Evolutionary conservation across 2,329 filamentous ascomycete species (phyloP).

Genomic region (Alternaria hordeiaustralica): DNA sequence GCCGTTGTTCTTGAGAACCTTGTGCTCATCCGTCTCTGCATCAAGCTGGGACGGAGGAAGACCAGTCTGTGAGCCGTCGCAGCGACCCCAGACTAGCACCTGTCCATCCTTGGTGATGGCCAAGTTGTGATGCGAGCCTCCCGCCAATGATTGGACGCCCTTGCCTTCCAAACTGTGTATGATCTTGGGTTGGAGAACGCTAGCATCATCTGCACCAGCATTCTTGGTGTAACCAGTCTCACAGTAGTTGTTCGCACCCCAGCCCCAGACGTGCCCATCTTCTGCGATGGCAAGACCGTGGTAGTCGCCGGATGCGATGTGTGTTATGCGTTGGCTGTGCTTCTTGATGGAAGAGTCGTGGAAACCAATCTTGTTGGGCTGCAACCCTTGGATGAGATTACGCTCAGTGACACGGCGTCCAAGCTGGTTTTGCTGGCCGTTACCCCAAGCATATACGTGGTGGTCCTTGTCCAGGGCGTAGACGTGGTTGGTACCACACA

Average conservation of each 20-base stretch:
- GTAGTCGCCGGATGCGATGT: constrained; percentile 74
- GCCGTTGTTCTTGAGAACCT: constrained; percentile 60
- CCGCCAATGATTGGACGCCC: constrained; percentile 71
- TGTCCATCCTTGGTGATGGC: constrained; percentile 61
- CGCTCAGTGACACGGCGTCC: constrained; percentile 70
- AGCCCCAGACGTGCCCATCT: constrained; percentile 74
- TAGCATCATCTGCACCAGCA: constrained; percentile 71
- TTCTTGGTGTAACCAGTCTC: constrained; percentile 73
- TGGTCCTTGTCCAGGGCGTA: constrained; percentile 71
- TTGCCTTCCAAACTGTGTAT: constrained; percentile 69
- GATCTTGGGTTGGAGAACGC: constrained; percentile 70
- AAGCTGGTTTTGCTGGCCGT: constrained; percentile 73
- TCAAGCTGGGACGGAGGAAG: constrained; percentile 43
- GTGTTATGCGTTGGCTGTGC: constrained; percentile 61
- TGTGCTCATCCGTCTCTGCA: constrained; percentile 47
- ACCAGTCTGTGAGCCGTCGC: constrained; percentile 64
- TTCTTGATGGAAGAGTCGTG: constrained; percentile 47
- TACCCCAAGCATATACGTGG: constrained; percentile 73
- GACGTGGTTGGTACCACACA: constrained; percentile 73
- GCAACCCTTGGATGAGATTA: constrained; percentile 60
- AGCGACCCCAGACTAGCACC: constrained; percentile 65
- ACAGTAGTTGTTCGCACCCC: constrained; percentile 88
- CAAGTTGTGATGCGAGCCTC: constrained; percentile 77
- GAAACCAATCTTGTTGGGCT: constrained; percentile 64
- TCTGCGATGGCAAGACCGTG: constrained; percentile 79